Evolutionary conservation across 805 yeast species (phyloP), one percentile per base, ranked within the genome.

Genomic region (Jamesozyma spencerorum): DNA sequence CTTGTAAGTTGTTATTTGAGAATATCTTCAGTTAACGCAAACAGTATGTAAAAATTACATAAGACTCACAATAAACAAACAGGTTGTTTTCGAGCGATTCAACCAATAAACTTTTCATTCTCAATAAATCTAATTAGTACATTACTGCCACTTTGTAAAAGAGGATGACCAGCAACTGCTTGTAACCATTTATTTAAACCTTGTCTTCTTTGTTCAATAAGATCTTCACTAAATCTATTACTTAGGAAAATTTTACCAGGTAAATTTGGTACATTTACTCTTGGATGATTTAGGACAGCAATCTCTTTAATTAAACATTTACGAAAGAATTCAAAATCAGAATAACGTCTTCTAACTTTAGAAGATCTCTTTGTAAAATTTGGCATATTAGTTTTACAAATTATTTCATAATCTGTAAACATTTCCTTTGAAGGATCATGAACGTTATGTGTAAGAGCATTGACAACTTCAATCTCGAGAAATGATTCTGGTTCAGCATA

Each of bases 401-500:
- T 70, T 18, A 90, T 77, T 61, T 88, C 97, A 62, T 90, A 90
- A 62, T 90, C 97, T 8, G 97, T 90, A 60, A 71, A 90, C 79
- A 80, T 77, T 10, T 33, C 46, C 8, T 12, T 40, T 10, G 15
- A 10, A 5, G 18, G 17, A 5, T 18, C 15, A 5, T 14, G 2
- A 11, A 3, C 2, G 13, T 19, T 40, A 33, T 58, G 61, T 5
- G 61, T 58, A 36, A 42, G 51, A 1, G 65, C 63, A 34, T 54
- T 47, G 41, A 68, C 44, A 44, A 87, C 95, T 60, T 88, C 97
- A 28, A 92, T 79, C 63, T 90, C 98, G 31, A 90, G 71, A 55
- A 87, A 85, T 63, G 86, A 85, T 61, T 92, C 97, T 0, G 97
- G 97, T 52, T 84, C 94, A 0, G 94, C 95, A 56, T 92, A 92